Evolutionary conservation across 1,284 basidiomycete species (phyloP), one percentile per base, ranked within the genome.

Genomic region (Lignosus rhinocerotis): DNA sequence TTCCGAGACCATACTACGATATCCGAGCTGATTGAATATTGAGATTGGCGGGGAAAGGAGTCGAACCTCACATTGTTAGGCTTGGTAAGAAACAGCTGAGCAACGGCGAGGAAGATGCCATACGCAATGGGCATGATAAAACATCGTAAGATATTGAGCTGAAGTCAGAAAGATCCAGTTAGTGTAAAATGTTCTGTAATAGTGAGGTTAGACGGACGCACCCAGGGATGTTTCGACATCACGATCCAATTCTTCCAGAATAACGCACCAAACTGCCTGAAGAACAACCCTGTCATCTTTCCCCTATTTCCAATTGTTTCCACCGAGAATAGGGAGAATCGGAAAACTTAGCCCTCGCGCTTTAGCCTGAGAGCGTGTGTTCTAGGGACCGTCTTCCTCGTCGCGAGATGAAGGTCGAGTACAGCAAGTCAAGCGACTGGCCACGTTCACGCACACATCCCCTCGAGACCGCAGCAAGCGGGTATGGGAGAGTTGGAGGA

Each of bases 231-330:
- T 69, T 83, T 86, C 19, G 79, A 80, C 32, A 87, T 71, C 16
- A 88, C 79, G 52, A 87, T 88, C 86, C 85, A 89, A 65, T 92
- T 91, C 79, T 92, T 92, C 78, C 83, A 80, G 55, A 84, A 80
- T 41, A 92, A 72, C 4, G 83, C 85, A 10, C 71, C 71, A 60
- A 87, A 82, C 73, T 92, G 89, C 30, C 82, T 77, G 75, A 81
- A 81, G 68, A 88, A 86, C 11, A 77, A 58, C 17, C 62, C 60
- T n/a, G 60, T 64, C 69, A 69, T 70, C 34, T 19, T 59, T 42
- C 14, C 14, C 32, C 36, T 39, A 6, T 39, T n/a, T 11, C 36
- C n/a, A 12, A 14, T 11, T 39, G 5, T 8, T 39, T 11, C 14
- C 36, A 39, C 36, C 36, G n/a, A 39, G 11, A 39, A 14, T 11